Evolutionary conservation across 202 grass and related monocot genomes (phyloP).

Genomic region (Carex arenaria): DNA sequence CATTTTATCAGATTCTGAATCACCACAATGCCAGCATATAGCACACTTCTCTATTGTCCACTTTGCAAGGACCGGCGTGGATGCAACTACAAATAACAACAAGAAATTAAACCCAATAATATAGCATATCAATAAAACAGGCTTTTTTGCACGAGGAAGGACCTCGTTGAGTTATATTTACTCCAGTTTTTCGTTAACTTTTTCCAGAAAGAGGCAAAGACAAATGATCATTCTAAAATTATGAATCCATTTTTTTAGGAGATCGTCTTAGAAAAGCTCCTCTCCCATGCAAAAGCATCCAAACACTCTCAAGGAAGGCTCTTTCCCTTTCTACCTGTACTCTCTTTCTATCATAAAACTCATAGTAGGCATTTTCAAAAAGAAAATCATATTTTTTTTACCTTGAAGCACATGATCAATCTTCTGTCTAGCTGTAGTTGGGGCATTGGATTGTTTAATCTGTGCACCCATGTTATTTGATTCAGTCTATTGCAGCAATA

Average conservation of each 20-base stretch:
- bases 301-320: background rate
- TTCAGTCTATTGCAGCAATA: background rate
- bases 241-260: too few species aligned
- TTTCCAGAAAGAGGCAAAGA: background rate
- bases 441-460: background rate
- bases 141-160: background rate
- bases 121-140: background rate
- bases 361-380: background rate
- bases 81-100: slow-evolving; percentile 37
- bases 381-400: background rate
- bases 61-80: slow-evolving; percentile 58
- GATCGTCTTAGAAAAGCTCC: background rate
- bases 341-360: background rate
- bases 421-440: background rate
- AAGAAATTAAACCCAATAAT: background rate
- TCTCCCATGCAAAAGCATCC: too few species aligned
- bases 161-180: background rate
- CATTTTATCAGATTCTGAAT: slow-evolving; percentile 97
- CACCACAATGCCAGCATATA: slow-evolving; percentile 83
- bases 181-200: background rate
- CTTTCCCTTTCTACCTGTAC: background rate
- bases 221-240: too few species aligned
- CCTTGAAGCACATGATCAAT: background rate
- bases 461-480: background rate
- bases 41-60: slow-evolving; percentile 94